phyloP scores from a whole-genome alignment of 2,329 filamentous ascomycete genomes.

The Tolypocladium tropicale region DNA sequence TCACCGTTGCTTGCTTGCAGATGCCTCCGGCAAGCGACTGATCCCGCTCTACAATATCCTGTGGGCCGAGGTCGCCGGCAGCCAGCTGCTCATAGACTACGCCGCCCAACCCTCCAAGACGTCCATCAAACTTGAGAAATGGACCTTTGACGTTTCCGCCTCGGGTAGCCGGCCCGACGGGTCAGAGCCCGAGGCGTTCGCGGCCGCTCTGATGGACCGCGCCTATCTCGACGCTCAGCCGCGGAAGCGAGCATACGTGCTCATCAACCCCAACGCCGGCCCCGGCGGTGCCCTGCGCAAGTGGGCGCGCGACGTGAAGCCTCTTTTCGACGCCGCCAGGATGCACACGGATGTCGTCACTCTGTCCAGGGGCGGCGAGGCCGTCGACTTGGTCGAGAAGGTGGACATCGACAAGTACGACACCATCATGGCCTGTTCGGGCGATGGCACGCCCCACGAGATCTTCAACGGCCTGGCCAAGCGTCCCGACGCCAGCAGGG shows the following conservation, averaged over 20 bases:
- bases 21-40: constrained; percentile 13
- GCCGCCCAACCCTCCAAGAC: constrained; percentile 51
- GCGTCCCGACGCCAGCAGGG: constrained; percentile 62
- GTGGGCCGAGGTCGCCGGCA: constrained; percentile 59
- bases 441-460: constrained; percentile 85
- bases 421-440: constrained; percentile 79
- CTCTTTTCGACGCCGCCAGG: constrained; percentile 71
- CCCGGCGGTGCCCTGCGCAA: constrained; percentile 64
- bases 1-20: constrained; percentile 8
- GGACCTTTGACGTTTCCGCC: constrained; percentile 39
- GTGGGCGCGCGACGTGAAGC: constrained; percentile 67
- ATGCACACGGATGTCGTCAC: constrained; percentile 65
- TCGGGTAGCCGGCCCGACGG: constrained; percentile 11
- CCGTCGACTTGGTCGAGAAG: constrained; percentile 61
- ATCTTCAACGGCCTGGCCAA: constrained; percentile 87
- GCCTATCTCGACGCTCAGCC: constrained; percentile 62
- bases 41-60: constrained; percentile 79
- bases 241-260: constrained; percentile 70
- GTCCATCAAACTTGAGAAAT: constrained; percentile 46
- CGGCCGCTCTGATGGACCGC: constrained; percentile 51
- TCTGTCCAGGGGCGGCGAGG: constrained; percentile 67
- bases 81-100: constrained; percentile 61
- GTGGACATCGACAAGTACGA: constrained; percentile 75
- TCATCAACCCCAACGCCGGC: constrained; percentile 87
- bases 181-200: constrained; percentile 48